Base-by-base conservation (phyloP, 1,284 basidiomycete genomes). In the Leccinum laetum region DNA sequence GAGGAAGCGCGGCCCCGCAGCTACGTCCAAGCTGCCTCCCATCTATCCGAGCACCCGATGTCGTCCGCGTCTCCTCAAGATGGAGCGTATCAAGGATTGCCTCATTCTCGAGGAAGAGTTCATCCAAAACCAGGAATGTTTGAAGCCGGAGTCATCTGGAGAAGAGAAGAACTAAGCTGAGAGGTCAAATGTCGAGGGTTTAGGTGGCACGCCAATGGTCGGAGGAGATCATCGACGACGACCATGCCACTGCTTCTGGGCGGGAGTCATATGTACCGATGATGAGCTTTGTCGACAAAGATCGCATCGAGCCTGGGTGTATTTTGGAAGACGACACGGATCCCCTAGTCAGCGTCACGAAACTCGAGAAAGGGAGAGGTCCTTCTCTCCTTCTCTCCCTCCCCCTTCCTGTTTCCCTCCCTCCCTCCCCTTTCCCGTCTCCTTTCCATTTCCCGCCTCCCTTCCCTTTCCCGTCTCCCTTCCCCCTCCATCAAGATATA, bases 171-270 rank as follows among this genome's bases (percentile, higher is more conserved):
- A 96, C 69, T 94, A 95, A 74, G 96, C 96, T 77, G 97, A 99
- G 77, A 85, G 96, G 70, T 93, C 93, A 35, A 92, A 91, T 68
- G 95, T 99, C 46, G 98, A 99, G 77, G 95, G 97, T 77, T 80
- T 99, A 61, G 88, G 98, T 60, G 98, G 98, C 21, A 93, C 21
- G n/a, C n/a, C n/a, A n/a, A 2, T 3, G n/a, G n/a, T n/a, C n/a
- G n/a, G 98, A 99, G 81, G 98, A 99, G 81, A 99, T 99, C 72
- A 98, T 99, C 75, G 98, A 99, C 83, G 98, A 99, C 81, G 98
- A 99, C 84, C 98, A 99, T 78, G 97, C 98, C 21, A 29, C n/a
- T 29, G 29, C 29, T 1, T 29, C 29, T 29, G 29, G 29, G 29
- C 29, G 1, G 29, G 29, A 29, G 29, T 29, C 29, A 29, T 29